Percentiles rank a stretch among this genome's conserved stretches.
Evolutionary conservation across 2,329 filamentous ascomycete genomes (phyloP).

Genomic region (Colletotrichum paranaense): DNA sequence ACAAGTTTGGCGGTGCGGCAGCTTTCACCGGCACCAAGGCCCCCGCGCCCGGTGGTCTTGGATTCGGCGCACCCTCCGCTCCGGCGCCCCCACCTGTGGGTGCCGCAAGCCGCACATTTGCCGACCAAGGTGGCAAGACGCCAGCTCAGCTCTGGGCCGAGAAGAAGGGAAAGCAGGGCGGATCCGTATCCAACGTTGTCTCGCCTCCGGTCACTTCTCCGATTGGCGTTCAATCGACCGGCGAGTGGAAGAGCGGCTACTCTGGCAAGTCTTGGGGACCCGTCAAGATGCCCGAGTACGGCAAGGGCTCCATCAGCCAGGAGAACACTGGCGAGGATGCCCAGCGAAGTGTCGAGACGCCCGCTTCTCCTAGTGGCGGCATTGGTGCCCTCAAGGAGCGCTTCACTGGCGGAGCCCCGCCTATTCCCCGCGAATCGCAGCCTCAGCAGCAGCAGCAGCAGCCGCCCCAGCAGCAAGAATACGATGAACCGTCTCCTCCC

Average conservation of each 20-base stretch:
- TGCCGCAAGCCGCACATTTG: conserved; percentile 90
- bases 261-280: conserved; percentile 89
- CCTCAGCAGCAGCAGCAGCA: too few species aligned
- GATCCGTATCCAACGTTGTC: conserved; percentile 56
- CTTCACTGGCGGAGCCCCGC: conserved; percentile 79
- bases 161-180: conserved; percentile 88
- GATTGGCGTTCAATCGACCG: conserved; percentile 77
- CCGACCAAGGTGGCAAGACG: conserved; percentile 94
- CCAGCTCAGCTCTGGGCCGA: conserved; percentile 98
- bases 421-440: conserved; percentile 56
- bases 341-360: conserved; percentile 59
- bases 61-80: conserved; percentile 71
- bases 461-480: conserved; percentile 39
- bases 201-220: conserved; percentile 60
- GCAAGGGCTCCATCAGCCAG: conserved; percentile 65
- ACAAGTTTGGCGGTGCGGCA: conserved; percentile 81
- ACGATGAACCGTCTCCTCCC: conserved; percentile 63
- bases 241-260: conserved; percentile 94
- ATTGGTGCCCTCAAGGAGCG: conserved; percentile 83
- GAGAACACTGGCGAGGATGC: conserved; percentile 71
- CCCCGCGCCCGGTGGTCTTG: conserved; percentile 77
- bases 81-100: conserved; percentile 73
- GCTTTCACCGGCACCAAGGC: conserved; percentile 90
- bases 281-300: conserved; percentile 80
- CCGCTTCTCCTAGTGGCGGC: conserved; percentile 69